Evolutionary conservation across 805 yeast species (phyloP).

Genomic region (Ogataea trehalophila): DNA sequence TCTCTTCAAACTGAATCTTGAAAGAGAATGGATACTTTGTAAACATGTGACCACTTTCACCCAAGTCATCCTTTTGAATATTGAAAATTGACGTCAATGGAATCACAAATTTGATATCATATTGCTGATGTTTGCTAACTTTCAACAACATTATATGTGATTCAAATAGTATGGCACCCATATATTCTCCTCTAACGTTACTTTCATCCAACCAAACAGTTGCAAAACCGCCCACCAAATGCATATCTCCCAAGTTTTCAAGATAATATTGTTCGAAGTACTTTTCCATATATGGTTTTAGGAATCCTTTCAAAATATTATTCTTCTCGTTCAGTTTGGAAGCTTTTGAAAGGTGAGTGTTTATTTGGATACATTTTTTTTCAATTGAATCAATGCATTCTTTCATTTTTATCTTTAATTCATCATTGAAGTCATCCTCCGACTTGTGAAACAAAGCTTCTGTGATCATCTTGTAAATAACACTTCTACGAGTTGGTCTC

Average conservation of each 20-base stretch:
- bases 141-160: slow-evolving; percentile 39
- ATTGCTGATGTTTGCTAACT: slow-evolving; percentile 17
- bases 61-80: slow-evolving; percentile 18
- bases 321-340: slow-evolving; percentile 14
- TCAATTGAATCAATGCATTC: slow-evolving; percentile 26
- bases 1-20: slow-evolving; percentile 44
- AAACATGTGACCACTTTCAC: slow-evolving; percentile 22
- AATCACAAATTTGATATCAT: slow-evolving; percentile 40
- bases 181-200: slow-evolving; percentile 12
- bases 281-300: slow-evolving; percentile 6
- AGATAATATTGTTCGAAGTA: slow-evolving; percentile 22
- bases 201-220: slow-evolving; percentile 35
- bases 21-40: slow-evolving; percentile 31
- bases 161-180: slow-evolving; percentile 43
- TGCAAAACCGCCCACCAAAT: slow-evolving; percentile 39
- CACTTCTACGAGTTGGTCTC: slow-evolving; percentile 46
- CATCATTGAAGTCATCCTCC: slow-evolving; percentile 13
- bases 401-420: slow-evolving; percentile 20
- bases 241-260: slow-evolving; percentile 43
- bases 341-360: slow-evolving; percentile 19
- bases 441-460: slow-evolving; percentile 35
- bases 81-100: slow-evolving; percentile 36
- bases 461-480: slow-evolving; percentile 48
- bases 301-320: slow-evolving; percentile 12
- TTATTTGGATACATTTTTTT: slow-evolving; percentile 19